phyloP scores from a whole-genome alignment of 768 basidiomycete species.

The Pleurotus eryngii region DNA sequence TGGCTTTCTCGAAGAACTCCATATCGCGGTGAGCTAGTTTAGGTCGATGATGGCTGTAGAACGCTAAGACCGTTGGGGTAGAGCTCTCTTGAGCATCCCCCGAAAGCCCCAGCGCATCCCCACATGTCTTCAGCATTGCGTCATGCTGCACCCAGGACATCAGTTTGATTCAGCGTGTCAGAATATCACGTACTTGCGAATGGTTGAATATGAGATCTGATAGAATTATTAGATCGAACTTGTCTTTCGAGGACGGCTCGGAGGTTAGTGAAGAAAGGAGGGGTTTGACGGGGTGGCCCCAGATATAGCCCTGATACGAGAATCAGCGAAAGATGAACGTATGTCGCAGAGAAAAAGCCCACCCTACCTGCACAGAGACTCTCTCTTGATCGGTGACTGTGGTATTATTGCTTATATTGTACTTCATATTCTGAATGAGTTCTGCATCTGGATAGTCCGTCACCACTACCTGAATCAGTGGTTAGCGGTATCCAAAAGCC shows the following conservation, averaged over 20 bases:
- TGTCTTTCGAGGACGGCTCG: constrained; percentile 10
- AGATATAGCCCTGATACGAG: constrained; percentile 68
- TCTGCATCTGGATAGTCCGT: constrained; percentile 90
- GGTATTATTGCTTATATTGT: constrained; percentile 67
- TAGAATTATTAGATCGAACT: constrained; percentile 80
- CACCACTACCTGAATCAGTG: constrained; percentile 59
- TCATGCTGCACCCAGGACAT: constrained; percentile 53
- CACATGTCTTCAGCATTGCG: constrained; percentile 75
- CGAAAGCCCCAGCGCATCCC: constrained; percentile 32
- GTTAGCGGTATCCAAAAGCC: background rate
- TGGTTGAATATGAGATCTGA: constrained; percentile 96
- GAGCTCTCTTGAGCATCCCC: background rate
- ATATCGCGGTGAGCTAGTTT: constrained; percentile 81
- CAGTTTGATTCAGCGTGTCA: background rate
- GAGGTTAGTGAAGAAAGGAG: constrained; percentile 34
- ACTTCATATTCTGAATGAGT: constrained; percentile 70
- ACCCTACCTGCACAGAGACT: constrained; percentile 20
- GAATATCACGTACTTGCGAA: constrained; percentile 59
- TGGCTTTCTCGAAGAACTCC: constrained; percentile 72
- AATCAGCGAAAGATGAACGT: background rate
- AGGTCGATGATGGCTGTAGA: constrained; percentile 88
- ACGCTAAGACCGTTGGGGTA: constrained; percentile 57
- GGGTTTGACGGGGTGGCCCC: constrained; percentile 59
- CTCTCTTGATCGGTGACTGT: constrained; percentile 25
- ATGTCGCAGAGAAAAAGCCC: too few species aligned